Evolutionary conservation across 2,329 filamentous ascomycete species (phyloP), one percentile per base, ranked within the genome.

Genomic region (Nigrospora sphaerica): DNA sequence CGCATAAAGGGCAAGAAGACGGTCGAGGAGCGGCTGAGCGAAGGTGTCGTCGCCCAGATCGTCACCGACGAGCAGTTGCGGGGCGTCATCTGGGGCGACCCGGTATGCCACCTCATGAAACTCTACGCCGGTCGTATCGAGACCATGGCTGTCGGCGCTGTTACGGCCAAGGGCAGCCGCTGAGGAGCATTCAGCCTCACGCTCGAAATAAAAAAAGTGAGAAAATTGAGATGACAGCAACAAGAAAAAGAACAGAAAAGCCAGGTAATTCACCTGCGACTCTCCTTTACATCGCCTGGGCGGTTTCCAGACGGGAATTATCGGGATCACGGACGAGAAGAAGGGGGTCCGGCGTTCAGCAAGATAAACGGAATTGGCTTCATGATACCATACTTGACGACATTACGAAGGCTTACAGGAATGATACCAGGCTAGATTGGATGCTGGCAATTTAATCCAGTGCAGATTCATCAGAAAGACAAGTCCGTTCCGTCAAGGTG

Each of bases 71-170:
- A 83, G 38, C 72, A 86, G 58, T 64, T 95, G 43, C 71, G 85
- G 19, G 75, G 72, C 2, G 76, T 90, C 0, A 72, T 95, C 4
- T 95, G 89, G 77, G 89, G 89, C 0, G 88, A 95, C 61, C 86
- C 87, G 0, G 71, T 88, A 38, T 85, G 82, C 61, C 89, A 95
- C 67, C 73, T 82, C 54, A 95, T 95, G 89, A 79, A 72, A 49
- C 59, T 93, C 17, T 95, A 95, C 64, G 79, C 80, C 13, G 77
- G 74, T 17, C 69, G 89, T 45, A 78, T 95, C 39, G 85, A 93
- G 61, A 69, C 72, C 4, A 65, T 95, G 46, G 86, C 86, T 12
- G 81, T 83, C 1, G 80, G 75, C 48, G 86, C 84, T 12, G 81
- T 86, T 12, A 85, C 78, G 32, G 67, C 60, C 18, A 65, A 59